Evolutionary conservation across 2,329 filamentous ascomycete genomes (phyloP), one percentile per base, ranked within the genome.

Genomic region (Ceratocystis eucalypticola): DNA sequence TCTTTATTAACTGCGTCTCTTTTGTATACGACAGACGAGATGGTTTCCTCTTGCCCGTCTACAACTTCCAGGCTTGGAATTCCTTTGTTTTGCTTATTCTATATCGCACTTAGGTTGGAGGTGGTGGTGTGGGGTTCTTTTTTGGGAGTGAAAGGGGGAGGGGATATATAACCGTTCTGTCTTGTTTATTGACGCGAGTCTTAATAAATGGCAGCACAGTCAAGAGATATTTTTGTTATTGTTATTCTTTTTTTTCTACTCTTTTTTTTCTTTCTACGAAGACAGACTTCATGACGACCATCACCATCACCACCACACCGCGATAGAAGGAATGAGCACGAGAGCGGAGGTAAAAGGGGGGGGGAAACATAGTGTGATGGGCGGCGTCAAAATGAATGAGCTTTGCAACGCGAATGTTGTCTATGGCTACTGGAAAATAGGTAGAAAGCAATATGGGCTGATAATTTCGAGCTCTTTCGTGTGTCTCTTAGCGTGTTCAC

Each of bases 121-220:
- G 33, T 37, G 33, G 8, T 37, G 33, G 33, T 37, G 10, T 12
- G 8, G 33, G 2, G 8, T 10, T 37, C 3, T 37, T 10, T 8
- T 37, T 37, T 1, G 33, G 33, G 33, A 3, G 8, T 37, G 33
- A 12, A 8, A 7, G 33, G 53, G 10, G 30, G 45, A 22, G 22
- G 7, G 22, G 6, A 1, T 41, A 61, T 45, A 62, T 6, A 62
- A 45, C 61, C 37, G 61, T 45, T 62, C 37, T 28, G 20, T 28
- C 33, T 44, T 45, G 53, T 59, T 33, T 59, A 33, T 59, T 59
- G 53, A 59, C 28, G 28, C 53, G 15, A 59, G 53, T 59, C 53
- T 37, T 25, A 30, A n/a, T 59, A 59, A 20, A 59, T 59, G 53
- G 28, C 25, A 59, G 28, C 8, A 33, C 12, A 25, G 53, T 33